Evolutionary conservation across 345 rosid species (phyloP).

Genomic region (Lepidium aucheri): DNA sequence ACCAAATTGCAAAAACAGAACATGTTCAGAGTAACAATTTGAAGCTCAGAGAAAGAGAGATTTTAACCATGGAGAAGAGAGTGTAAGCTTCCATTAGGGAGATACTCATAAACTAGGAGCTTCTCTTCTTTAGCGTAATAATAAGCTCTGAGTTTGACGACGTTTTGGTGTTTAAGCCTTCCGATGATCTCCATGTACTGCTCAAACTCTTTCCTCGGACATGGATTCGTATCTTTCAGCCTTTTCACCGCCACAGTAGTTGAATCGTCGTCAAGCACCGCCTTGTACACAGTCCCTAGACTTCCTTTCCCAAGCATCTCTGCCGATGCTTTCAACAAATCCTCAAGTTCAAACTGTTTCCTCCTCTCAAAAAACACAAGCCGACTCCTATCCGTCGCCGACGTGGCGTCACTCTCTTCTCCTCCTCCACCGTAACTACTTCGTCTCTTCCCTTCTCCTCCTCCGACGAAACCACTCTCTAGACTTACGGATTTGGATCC

Average conservation of each 20-base stretch:
- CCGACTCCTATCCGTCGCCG: conserved; percentile 55
- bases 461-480: conserved; percentile 50
- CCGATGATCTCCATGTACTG: conserved; percentile 92
- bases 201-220: conserved; percentile 82
- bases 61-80: conserved; percentile 86
- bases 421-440: conserved; percentile 34
- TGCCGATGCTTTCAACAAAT: conserved; percentile 81
- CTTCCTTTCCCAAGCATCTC: conserved; percentile 98
- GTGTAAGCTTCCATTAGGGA: conserved; percentile 78
- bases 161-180: conserved; percentile 63
- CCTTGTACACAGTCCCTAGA: conserved; percentile 84
- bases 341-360: conserved; percentile 78
- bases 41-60: background rate
- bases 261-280: conserved; percentile 73
- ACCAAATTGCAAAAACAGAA: background rate
- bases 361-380: conserved; percentile 77
- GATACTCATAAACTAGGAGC: conserved; percentile 85
- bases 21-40: background rate
- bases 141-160: conserved; percentile 72
- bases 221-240: conserved; percentile 88
- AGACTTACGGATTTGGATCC: conserved; percentile 38
- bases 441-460: conserved; percentile 40
- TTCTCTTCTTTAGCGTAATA: conserved; percentile 94
- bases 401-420: conserved; percentile 75
- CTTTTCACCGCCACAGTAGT: conserved; percentile 83